Evolutionary conservation across 495 filamentous ascomycete species (phyloP).

Genomic region (Daldinia decipiens): DNA sequence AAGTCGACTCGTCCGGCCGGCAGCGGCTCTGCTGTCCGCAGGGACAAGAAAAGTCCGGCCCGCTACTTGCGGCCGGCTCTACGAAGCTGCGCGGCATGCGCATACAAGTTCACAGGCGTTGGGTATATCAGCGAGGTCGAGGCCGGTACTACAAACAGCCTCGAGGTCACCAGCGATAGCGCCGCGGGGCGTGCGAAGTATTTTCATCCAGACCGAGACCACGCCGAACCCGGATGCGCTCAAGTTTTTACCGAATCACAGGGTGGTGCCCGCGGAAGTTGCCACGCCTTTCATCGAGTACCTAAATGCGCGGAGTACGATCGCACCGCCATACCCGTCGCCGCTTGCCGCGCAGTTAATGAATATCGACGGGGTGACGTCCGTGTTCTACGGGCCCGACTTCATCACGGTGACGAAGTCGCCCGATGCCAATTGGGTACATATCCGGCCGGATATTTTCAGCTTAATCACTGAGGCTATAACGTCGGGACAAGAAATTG

Average conservation of each 20-base stretch:
- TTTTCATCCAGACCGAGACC: slow-evolving; percentile 96
- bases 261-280: slow-evolving; percentile 77
- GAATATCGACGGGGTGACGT: slow-evolving; percentile 88
- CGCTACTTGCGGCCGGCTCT: slow-evolving; percentile 34
- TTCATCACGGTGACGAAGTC: slow-evolving; percentile 97
- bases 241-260: slow-evolving; percentile 92
- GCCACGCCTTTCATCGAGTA: slow-evolving; percentile 88
- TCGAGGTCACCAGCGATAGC: slow-evolving; percentile 31
- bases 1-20: slow-evolving; percentile 41
- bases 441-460: slow-evolving; percentile 95
- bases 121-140: slow-evolving; percentile 42
- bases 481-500: slow-evolving; percentile 81
- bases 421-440: slow-evolving; percentile 87
- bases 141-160: slow-evolving; percentile 21
- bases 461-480: slow-evolving; percentile 92
- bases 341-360: slow-evolving; percentile 89
- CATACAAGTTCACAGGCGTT: slow-evolving; percentile 44
- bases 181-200: slow-evolving; percentile 70
- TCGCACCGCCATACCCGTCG: slow-evolving; percentile 91
- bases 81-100: slow-evolving; percentile 36
- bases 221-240: slow-evolving; percentile 93
- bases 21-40: slow-evolving; percentile 40
- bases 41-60: slow-evolving; percentile 34
- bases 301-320: slow-evolving; percentile 83
- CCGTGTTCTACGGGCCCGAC: slow-evolving; percentile 93